These are phyloP conservation scores for Hebeloma cylindrosporum DNA, from an alignment of 768 basidiomycete species.

Conservation along the genomic window DNA sequence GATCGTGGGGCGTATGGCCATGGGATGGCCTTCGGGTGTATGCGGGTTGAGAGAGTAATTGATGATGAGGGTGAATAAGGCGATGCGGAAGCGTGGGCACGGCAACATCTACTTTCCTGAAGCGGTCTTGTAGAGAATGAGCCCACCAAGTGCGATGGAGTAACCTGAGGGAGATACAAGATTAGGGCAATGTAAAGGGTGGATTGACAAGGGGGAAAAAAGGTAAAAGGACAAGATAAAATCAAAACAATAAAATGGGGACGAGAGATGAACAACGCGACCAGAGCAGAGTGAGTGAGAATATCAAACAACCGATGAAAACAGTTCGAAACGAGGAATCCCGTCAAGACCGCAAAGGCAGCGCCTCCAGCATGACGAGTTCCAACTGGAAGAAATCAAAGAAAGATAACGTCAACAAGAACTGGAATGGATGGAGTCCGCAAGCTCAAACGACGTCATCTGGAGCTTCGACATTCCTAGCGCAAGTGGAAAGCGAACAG, in stretches of 20 bases:
- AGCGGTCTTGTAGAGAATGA: conserved; percentile 81
- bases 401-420: too few relatives aligned
- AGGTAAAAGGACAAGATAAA: conserved; percentile 8
- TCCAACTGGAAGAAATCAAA: too few relatives aligned
- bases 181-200: background rate
- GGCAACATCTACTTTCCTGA: conserved; percentile 7
- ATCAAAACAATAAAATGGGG: background rate
- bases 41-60: background rate
- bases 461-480: background rate
- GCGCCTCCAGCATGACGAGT: too few relatives aligned
- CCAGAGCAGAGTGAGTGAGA: background rate
- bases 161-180: conserved; percentile 73
- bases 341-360: background rate
- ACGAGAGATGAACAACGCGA: conserved; percentile 5
- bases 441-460: background rate
- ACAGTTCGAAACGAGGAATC: background rate
- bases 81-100: background rate
- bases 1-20: too few relatives aligned
- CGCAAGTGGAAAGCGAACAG: background rate
- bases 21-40: too few relatives aligned
- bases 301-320: background rate
- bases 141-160: conserved; percentile 80
- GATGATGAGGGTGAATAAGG: background rate
- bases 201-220: background rate
- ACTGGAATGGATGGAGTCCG: too few relatives aligned